phyloP scores from a whole-genome alignment of 2,329 filamentous ascomycete species.

The Botrytis porri region DNA sequence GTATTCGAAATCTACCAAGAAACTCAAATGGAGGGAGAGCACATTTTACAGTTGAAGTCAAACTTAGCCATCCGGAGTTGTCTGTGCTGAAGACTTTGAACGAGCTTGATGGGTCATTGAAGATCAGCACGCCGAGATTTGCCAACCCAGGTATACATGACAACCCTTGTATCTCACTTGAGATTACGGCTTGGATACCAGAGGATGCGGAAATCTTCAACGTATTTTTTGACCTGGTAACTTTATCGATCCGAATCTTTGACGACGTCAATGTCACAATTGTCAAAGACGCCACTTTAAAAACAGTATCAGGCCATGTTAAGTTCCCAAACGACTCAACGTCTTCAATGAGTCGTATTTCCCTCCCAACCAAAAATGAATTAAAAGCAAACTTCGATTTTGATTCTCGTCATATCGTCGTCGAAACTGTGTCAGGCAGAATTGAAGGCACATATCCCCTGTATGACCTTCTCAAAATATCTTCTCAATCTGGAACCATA shows the following conservation, averaged over 20 bases:
- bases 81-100: constrained; percentile 28
- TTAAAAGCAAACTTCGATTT: neutral
- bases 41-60: constrained; percentile 31
- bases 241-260: constrained; percentile 27
- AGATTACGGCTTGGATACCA: constrained; percentile 37
- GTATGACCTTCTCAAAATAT: constrained; percentile 31
- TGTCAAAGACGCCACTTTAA: constrained; percentile 25
- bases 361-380: constrained; percentile 17
- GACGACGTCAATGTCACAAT: constrained; percentile 33
- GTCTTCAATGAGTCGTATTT: neutral
- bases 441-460: constrained; percentile 36
- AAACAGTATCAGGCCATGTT: constrained; percentile 29
- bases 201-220: constrained; percentile 30
- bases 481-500: constrained; percentile 32
- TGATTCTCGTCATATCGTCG: constrained; percentile 29
- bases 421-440: constrained; percentile 32
- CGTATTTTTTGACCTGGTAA: constrained; percentile 28
- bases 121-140: constrained; percentile 32
- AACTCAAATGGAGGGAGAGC: constrained; percentile 25
- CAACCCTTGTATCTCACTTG: constrained; percentile 33
- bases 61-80: constrained; percentile 30
- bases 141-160: constrained; percentile 18
- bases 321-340: constrained; percentile 25
- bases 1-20: constrained; percentile 28
- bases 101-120: constrained; percentile 25